Evolutionary conservation across 306 rosid species (phyloP).

Genomic region (Luffa acutangula): DNA sequence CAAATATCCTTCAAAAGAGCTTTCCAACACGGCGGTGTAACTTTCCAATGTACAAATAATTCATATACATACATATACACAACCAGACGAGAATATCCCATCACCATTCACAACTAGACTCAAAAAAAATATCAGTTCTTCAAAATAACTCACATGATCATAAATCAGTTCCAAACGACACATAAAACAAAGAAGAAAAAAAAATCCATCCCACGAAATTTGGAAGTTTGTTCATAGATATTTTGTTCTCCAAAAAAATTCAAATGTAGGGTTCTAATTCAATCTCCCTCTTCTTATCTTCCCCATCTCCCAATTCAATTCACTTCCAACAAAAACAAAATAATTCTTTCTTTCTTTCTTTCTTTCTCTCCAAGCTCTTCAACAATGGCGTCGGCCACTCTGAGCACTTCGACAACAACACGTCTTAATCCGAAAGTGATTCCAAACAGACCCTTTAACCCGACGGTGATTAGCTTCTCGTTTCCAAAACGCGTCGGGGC

Average conservation of each 20-base stretch:
- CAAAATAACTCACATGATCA: background rate
- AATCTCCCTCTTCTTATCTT: background rate
- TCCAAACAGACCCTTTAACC: constrained; percentile 13
- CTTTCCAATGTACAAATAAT: too few species aligned
- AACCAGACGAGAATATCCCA: background rate
- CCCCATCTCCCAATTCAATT: background rate
- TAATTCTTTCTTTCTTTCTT: background rate
- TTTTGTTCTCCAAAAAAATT: background rate
- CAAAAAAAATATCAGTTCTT: background rate
- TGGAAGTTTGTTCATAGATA: constrained; percentile 2
- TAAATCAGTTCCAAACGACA: background rate
- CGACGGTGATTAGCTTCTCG: constrained; percentile 17
- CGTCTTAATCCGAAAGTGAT: background rate
- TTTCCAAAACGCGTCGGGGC: constrained; percentile 9
- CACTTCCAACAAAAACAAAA: background rate
- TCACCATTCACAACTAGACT: background rate
- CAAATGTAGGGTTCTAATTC: background rate
- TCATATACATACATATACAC: too few species aligned
- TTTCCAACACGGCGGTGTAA: background rate
- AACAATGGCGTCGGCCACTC: background rate
- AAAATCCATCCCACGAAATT: background rate
- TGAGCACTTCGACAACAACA: background rate
- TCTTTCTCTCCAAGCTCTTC: background rate
- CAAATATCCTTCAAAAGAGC: background rate
- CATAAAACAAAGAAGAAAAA: background rate